phyloP scores from a whole-genome alignment of 2,329 filamentous ascomycete genomes.

The Diaporthe sp. region DNA sequence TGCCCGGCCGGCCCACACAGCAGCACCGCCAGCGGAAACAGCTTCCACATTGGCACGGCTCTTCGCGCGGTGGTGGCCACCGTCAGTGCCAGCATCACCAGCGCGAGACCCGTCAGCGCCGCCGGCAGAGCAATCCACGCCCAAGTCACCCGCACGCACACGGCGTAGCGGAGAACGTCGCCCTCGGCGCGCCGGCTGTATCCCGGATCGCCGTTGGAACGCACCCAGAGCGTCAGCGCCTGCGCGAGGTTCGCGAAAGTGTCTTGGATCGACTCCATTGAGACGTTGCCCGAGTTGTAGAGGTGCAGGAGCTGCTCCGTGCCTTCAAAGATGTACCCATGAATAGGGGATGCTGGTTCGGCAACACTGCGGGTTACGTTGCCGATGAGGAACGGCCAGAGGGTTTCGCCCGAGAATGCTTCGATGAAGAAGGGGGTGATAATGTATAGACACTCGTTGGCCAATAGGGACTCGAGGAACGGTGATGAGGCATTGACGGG shows the following conservation, averaged over 20 bases:
- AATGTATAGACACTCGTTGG: background rate
- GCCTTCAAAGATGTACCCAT: background rate
- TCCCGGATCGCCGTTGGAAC: background rate
- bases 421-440: background rate
- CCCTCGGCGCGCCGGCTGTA: slow-evolving; percentile 13
- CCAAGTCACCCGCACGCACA: slow-evolving; percentile 31
- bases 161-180: slow-evolving; percentile 1
- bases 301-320: background rate
- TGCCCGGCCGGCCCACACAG: slow-evolving; percentile 23
- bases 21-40: slow-evolving; percentile 13
- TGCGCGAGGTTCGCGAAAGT: slow-evolving; percentile 25
- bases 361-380: background rate
- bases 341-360: too few relatives aligned
- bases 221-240: slow-evolving; percentile 7
- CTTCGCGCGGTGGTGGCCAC: slow-evolving; percentile 1
- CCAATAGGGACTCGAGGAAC: slow-evolving; percentile 5
- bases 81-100: background rate
- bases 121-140: slow-evolving; percentile 30
- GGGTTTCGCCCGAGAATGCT: accelerated
- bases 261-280: background rate
- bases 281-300: background rate
- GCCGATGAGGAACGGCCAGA: background rate
- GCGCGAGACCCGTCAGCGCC: background rate
- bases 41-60: slow-evolving; percentile 24
- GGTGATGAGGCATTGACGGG: background rate